Evolutionary conservation across 2,329 filamentous ascomycete species (phyloP), one percentile per base, ranked within the genome.

Genomic region (Phyllosticta citrichinensis): DNA sequence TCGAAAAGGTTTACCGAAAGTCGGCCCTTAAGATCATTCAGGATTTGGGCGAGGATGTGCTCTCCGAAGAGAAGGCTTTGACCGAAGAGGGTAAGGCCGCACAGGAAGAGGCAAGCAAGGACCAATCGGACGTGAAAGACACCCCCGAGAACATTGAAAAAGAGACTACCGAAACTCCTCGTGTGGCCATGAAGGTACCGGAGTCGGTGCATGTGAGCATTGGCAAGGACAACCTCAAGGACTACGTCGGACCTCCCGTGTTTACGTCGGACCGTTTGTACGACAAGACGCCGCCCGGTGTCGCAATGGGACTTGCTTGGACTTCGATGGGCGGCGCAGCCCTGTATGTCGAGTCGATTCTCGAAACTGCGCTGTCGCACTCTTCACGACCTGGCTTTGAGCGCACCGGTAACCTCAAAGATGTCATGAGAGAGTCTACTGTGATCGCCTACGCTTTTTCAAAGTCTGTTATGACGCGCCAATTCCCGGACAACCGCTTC

Each of bases 1-100:
- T 99, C 64, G 94, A 99, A 74, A 99, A 99, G 79, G 91, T 99
- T 2, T 99, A 97, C 76, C 87, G 94, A 62, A 99, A 99, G 76
- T 91, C 93, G 14, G 95, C 94, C 0, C 81, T 99, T 64, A 97
- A 97, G 77, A 99, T 99, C 66, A 93, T 99, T 12, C 88, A 93
- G 72, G 92, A 97, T 64, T 81, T 97, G 14, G 93, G 93, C 56
- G 92, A 97, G 70, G 87, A 91, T 5, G 89, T 81, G 1, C 76
- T 96, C 1, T 83, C 88, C 2, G 92, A 97, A 71, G 85, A 88
- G 22, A 85, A 90, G 64, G 91, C 89, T 5, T 76, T 96, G 61
- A 96, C 92, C 0, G 86, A 89, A 9, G 90, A 96, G 73, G 91
- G 89, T 68, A 95, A 95, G 74, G 83, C 83, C 35, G 90, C 89